phyloP scores from a whole-genome alignment of 2,329 filamentous ascomycete genomes.

The Penicillium sp. region DNA sequence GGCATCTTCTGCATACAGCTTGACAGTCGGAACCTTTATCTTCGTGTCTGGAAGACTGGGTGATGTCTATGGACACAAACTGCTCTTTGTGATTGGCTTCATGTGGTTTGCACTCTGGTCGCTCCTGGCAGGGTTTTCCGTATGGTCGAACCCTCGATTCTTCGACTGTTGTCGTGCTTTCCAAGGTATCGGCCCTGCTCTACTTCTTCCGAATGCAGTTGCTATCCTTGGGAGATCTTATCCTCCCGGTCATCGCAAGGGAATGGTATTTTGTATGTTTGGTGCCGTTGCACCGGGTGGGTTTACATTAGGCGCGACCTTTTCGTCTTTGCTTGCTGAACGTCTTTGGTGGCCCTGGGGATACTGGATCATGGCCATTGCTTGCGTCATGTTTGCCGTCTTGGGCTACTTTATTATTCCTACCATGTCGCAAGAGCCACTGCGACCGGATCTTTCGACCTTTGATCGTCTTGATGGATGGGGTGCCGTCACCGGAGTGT shows the following conservation, averaged over 20 bases:
- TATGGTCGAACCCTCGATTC: slow-evolving; percentile 40
- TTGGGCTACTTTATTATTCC: slow-evolving; percentile 28
- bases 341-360: slow-evolving; percentile 51
- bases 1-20: slow-evolving; percentile 53
- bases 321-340: slow-evolving; percentile 38
- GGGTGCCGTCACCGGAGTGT: slow-evolving; percentile 47
- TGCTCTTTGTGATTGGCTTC: slow-evolving; percentile 36
- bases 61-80: slow-evolving; percentile 37
- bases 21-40: slow-evolving; percentile 40
- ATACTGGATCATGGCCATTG: slow-evolving; percentile 46
- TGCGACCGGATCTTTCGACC: slow-evolving; percentile 6
- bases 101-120: slow-evolving; percentile 39
- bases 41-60: slow-evolving; percentile 35
- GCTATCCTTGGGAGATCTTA: slow-evolving; percentile 60
- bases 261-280: slow-evolving; percentile 55
- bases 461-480: slow-evolving; percentile 32
- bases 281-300: slow-evolving; percentile 48
- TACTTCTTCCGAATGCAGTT: slow-evolving; percentile 61
- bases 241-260: slow-evolving; percentile 53
- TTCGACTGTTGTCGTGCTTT: slow-evolving; percentile 52
- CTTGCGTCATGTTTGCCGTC: slow-evolving; percentile 36
- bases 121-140: slow-evolving; percentile 34
- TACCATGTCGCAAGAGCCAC: slow-evolving; percentile 1
- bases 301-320: slow-evolving; percentile 39
- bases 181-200: slow-evolving; percentile 56